Conservation (phyloP, 106 monocot species). For the Dendrobium officinale region DNA sequence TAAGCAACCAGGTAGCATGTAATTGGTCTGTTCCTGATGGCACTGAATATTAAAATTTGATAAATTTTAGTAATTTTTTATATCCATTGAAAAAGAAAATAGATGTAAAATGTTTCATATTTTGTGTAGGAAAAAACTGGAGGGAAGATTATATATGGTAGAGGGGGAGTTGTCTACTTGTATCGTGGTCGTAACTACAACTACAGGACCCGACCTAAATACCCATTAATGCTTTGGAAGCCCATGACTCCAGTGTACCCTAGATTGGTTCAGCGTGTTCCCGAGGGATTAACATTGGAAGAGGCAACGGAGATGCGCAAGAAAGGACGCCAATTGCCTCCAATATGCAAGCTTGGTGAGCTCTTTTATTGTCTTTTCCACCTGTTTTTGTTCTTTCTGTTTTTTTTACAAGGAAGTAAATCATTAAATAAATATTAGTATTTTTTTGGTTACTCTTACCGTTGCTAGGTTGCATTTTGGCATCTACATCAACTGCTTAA, state of each 20-base stretch:
- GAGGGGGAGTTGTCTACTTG: constrained; percentile 77
- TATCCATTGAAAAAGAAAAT: too few species aligned
- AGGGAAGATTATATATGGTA: constrained; percentile 79
- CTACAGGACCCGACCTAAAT: constrained; percentile 68
- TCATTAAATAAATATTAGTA: not conserved
- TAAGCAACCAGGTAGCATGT: too few species aligned
- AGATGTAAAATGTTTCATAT: not conserved
- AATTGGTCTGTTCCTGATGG: too few species aligned
- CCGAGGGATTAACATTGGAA: constrained; percentile 82
- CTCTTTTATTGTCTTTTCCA: not conserved
- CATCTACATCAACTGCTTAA: not conserved
- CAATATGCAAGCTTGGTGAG: constrained; percentile 89
- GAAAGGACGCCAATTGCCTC: constrained; percentile 61
- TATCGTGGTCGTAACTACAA: constrained; percentile 95
- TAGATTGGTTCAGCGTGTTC: constrained; percentile 57
- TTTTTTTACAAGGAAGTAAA: not conserved
- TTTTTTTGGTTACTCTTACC: not conserved
- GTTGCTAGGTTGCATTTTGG: not conserved
- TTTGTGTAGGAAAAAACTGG: constrained; percentile 86
- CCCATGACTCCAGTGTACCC: constrained; percentile 89
- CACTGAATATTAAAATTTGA: too few species aligned
- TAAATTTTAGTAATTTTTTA: too few species aligned
- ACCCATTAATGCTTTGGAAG: constrained; percentile 95
- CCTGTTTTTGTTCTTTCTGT: not conserved
- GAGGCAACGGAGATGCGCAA: constrained; percentile 77